A percentile compares a stretch with the other conserved stretches of the same genome.
Evolutionary conservation across 73 alveolate genomes (phyloP).

Genomic region (Paramecium bursaria): DNA sequence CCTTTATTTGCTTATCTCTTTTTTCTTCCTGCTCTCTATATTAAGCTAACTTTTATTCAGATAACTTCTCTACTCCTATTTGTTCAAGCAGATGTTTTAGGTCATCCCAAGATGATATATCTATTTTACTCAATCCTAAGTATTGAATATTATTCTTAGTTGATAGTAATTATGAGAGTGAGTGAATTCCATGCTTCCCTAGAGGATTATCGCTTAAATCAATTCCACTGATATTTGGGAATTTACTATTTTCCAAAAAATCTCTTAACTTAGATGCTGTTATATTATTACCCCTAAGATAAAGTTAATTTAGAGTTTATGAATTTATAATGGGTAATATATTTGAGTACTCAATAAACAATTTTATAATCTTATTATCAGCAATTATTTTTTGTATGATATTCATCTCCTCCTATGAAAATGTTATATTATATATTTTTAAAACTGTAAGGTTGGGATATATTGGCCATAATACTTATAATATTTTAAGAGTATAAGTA

Average conservation of each 20-base stretch:
- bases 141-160: constrained; percentile 28
- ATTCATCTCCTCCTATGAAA: constrained; percentile 14
- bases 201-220: constrained; percentile 57
- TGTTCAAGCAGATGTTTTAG: constrained; percentile 18
- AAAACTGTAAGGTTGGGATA: constrained; percentile 12
- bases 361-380: constrained; percentile 19
- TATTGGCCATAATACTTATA: constrained; percentile 17
- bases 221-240: background rate
- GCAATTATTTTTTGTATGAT: constrained; percentile 11
- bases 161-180: background rate
- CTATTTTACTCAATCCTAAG: constrained; percentile 22
- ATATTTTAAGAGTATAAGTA: constrained; percentile 2
- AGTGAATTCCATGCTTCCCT: background rate
- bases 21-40: constrained; percentile 57
- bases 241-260: background rate
- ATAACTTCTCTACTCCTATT: constrained; percentile 47
- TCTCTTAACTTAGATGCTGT: background rate
- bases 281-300: constrained; percentile 35
- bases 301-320: constrained; percentile 1
- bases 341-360: constrained; percentile 34
- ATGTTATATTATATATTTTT: constrained; percentile 19
- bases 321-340: constrained; percentile 14
- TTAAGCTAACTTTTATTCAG: constrained; percentile 9
- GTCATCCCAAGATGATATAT: constrained; percentile 43
- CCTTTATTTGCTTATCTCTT: constrained; percentile 38